phyloP scores from a whole-genome alignment of 257 asterid genomes.

The Capsicum baccatum region DNA sequence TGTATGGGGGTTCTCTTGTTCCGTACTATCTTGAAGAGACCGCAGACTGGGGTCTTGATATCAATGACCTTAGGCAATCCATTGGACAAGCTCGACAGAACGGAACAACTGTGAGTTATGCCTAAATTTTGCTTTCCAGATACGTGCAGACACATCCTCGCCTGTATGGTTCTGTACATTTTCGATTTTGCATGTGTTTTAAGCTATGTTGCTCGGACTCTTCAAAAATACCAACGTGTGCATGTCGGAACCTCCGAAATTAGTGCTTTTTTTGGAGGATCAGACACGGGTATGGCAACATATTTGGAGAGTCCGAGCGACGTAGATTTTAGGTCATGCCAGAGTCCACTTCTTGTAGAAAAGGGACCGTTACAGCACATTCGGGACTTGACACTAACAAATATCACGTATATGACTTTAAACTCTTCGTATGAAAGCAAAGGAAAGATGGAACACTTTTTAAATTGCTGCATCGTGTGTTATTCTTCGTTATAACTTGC shows the following conservation, averaged over 20 bases:
- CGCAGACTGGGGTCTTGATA: conserved; percentile 96
- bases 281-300: not conserved
- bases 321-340: not conserved
- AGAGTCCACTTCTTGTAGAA: not conserved
- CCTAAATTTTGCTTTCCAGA: not conserved
- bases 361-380: not conserved
- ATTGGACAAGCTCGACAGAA: conserved; percentile 83
- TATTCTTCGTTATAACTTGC: not conserved
- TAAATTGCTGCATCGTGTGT: not conserved
- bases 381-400: too few relatives aligned
- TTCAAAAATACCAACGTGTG: not conserved
- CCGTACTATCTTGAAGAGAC: conserved; percentile 98
- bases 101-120: conserved; percentile 72
- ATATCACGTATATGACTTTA: too few relatives aligned
- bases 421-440: not conserved
- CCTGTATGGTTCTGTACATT: not conserved
- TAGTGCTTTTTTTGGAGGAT: not conserved
- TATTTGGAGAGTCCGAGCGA: not conserved
- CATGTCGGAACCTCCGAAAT: not conserved
- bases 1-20: conserved; percentile 88
- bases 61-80: conserved; percentile 75
- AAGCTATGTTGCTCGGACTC: not conserved
- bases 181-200: not conserved
- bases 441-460: not conserved
- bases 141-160: not conserved